phyloP scores from a whole-genome alignment of 2,329 filamentous ascomycete species.

The Aspergillus aculeatus region DNA sequence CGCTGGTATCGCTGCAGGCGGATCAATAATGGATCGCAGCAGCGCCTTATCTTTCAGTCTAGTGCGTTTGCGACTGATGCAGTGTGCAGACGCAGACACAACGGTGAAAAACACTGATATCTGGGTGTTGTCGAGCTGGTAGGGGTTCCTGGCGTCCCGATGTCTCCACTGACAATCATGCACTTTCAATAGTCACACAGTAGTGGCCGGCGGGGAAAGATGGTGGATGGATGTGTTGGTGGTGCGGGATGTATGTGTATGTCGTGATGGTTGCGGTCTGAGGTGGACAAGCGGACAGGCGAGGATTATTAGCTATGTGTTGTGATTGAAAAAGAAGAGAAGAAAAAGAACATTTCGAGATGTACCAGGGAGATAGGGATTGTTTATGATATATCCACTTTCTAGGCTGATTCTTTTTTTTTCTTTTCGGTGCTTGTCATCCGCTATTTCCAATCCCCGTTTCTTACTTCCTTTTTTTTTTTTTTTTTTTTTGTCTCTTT shows the following conservation, averaged over 20 bases:
- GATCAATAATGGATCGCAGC: conserved; percentile 6
- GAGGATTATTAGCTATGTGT: not conserved
- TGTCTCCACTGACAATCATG: not conserved
- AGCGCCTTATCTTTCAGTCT: conserved; percentile 15
- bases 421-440: conserved; percentile 8
- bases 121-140: not conserved
- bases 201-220: conserved; percentile 6
- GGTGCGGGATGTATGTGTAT: conserved; percentile 1
- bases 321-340: not conserved
- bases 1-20: conserved; percentile 8
- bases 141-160: not conserved
- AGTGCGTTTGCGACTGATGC: not conserved
- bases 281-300: not conserved
- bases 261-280: conserved; percentile 8
- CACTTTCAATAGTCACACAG: not conserved
- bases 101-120: not conserved
- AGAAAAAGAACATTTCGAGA: conserved; percentile 11
- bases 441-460: conserved; percentile 10
- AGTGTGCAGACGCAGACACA: not conserved
- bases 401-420: conserved; percentile 11
- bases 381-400: conserved; percentile 25
- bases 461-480: conserved; percentile 1
- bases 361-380: conserved; percentile 9
- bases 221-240: conserved; percentile 1
- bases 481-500: not conserved